Evolutionary conservation across 2,329 filamentous ascomycete species (phyloP).

Genomic region (Myriosclerotinia duriaeana): DNA sequence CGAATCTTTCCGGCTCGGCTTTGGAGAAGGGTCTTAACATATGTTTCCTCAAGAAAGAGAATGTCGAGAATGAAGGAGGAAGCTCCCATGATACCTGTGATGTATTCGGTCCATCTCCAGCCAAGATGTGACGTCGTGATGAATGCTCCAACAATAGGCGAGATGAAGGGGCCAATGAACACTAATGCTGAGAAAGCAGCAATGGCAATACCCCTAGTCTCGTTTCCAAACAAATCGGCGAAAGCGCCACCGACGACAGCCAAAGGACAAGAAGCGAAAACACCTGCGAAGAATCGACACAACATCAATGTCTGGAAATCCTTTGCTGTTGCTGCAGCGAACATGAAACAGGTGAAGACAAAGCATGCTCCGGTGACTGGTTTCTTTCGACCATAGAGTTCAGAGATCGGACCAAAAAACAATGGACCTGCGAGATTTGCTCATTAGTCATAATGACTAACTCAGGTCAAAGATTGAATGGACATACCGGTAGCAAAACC

Average conservation of each 20-base stretch:
- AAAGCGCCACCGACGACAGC: conserved; percentile 57
- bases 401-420: conserved; percentile 65
- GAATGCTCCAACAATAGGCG: conserved; percentile 39
- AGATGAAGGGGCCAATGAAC: conserved; percentile 42
- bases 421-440: conserved; percentile 50
- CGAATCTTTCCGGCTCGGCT: conserved; percentile 49
- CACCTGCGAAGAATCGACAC: conserved; percentile 53
- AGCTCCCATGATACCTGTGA: conserved; percentile 51
- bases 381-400: conserved; percentile 59
- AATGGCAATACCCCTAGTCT: conserved; percentile 63
- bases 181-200: conserved; percentile 56
- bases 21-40: conserved; percentile 48
- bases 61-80: conserved; percentile 45
- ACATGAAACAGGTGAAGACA: conserved; percentile 53
- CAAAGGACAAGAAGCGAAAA: conserved; percentile 50
- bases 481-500: conserved; percentile 54
- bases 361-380: conserved; percentile 47
- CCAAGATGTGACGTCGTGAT: conserved; percentile 49
- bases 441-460: background rate
- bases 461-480: conserved; percentile 41
- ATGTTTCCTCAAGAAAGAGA: conserved; percentile 52
- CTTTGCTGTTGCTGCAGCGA: conserved; percentile 53
- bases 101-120: conserved; percentile 59
- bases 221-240: conserved; percentile 61
- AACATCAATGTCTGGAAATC: conserved; percentile 55